Percentiles rank a stretch among this genome's conserved stretches.
phyloP scores from a whole-genome alignment of 2,329 filamentous ascomycete genomes.

The Claviceps fusiformis region DNA sequence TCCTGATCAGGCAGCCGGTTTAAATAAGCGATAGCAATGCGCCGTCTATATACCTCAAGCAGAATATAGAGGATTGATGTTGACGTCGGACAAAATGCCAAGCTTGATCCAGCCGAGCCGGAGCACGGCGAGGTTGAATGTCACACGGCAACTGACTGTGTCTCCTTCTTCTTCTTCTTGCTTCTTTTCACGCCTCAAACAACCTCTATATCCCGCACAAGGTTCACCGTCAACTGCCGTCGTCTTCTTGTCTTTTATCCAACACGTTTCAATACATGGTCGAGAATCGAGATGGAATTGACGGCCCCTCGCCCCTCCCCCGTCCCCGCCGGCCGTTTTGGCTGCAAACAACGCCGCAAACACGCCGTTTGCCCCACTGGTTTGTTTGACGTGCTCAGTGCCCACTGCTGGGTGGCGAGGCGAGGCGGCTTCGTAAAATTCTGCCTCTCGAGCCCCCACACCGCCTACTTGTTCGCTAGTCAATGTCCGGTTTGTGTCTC shows the following conservation, averaged over 20 bases:
- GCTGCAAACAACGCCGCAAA: no score
- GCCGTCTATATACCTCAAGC: no score
- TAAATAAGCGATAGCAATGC: not conserved
- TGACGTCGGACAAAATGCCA: not conserved
- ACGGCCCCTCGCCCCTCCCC: no score
- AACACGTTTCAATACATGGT: no score
- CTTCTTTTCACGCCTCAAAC: no score
- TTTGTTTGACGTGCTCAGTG: not conserved
- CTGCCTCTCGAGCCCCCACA: conserved; percentile 14
- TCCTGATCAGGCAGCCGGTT: not conserved
- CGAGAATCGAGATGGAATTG: no score
- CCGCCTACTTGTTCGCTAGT: conserved; percentile 16
- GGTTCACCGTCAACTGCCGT: not conserved
- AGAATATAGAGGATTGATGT: no score
- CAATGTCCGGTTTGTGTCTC: not conserved
- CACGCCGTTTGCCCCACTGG: not conserved
- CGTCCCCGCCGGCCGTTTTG: no score
- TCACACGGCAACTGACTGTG: not conserved
- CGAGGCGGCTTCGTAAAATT: not conserved
- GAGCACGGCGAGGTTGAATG: not conserved
- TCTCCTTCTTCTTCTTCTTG: not conserved
- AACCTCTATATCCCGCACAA: not conserved
- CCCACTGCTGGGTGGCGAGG: no score
- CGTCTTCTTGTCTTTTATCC: not conserved
- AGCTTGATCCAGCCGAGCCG: not conserved